Conservation (phyloP, 208 protist genomes). For the Wallacemonas collosoma region DNA sequence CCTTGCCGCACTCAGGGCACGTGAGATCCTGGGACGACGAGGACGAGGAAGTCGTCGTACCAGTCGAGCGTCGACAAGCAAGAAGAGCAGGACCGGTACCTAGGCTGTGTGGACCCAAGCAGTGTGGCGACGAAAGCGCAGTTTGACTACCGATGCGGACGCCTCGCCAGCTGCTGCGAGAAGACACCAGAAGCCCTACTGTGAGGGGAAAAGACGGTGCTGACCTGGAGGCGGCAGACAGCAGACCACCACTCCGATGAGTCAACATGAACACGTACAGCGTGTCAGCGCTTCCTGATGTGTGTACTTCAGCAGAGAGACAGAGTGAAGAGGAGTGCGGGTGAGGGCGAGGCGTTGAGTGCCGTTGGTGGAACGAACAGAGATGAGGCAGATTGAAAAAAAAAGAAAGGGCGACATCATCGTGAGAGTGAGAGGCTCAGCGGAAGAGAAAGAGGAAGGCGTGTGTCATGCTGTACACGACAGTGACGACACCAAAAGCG, state of each 20-base stretch:
- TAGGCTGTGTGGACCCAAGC: too few species aligned
- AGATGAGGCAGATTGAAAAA: too few species aligned
- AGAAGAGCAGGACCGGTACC: not conserved
- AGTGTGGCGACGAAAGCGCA: too few species aligned
- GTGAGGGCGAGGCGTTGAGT: too few species aligned
- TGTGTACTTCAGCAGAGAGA: not conserved
- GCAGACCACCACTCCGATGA: not conserved
- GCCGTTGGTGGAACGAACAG: too few species aligned
- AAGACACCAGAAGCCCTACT: not conserved
- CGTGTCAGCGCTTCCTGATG: not conserved
- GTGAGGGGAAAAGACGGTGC: not conserved
- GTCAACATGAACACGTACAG: not conserved
- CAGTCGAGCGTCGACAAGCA: not conserved
- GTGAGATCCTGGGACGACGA: slow-evolving; percentile 4
- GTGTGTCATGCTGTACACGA: too few species aligned
- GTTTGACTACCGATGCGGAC: too few species aligned
- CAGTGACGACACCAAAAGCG: too few species aligned
- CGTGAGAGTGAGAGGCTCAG: too few species aligned
- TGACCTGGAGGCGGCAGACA: not conserved
- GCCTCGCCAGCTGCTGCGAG: too few species aligned
- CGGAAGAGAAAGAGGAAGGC: too few species aligned
- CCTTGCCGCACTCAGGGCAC: slow-evolving; percentile 79
- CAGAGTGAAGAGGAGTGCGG: not conserved
- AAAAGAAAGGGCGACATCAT: too few species aligned
- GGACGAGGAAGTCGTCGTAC: not conserved